Percentiles rank a stretch among this genome's conserved stretches.
These are phyloP conservation scores for Benincasa hispida DNA, from an alignment of 306 rosid species.

Conservation along the genomic window DNA sequence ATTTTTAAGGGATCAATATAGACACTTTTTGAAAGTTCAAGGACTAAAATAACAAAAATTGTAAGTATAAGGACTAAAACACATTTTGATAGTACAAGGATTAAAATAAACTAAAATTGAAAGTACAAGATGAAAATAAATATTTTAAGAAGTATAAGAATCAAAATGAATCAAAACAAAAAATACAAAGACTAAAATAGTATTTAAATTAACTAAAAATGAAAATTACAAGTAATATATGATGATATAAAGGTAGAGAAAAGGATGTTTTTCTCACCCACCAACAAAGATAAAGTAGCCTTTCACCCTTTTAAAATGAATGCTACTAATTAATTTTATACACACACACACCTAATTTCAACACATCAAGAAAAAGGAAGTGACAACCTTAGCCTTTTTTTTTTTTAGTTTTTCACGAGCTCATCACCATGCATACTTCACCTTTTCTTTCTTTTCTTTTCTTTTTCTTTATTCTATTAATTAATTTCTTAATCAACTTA, in stretches of 20 bases:
- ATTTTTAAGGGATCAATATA: too few relatives aligned
- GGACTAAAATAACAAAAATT: too few relatives aligned
- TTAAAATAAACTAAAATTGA: too few relatives aligned
- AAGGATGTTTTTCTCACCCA: constrained; percentile 3
- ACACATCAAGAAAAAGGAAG: background rate
- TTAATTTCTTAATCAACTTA: background rate
- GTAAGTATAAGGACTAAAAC: too few relatives aligned
- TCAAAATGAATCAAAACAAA: too few relatives aligned
- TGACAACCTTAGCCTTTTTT: background rate
- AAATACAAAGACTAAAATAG: too few relatives aligned
- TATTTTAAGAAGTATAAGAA: too few relatives aligned
- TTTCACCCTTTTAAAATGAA: background rate
- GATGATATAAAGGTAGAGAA: background rate
- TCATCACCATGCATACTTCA: background rate
- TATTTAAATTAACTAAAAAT: too few relatives aligned
- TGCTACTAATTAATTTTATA: background rate
- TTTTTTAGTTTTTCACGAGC: background rate
- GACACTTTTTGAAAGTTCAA: too few relatives aligned
- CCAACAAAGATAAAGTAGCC: constrained; percentile 2
- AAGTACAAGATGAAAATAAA: too few relatives aligned
- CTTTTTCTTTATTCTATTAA: background rate
- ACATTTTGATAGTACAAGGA: too few relatives aligned
- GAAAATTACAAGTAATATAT: background rate
- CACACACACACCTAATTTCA: background rate
- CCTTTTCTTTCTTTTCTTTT: background rate